A percentile compares a stretch with the other conserved stretches of the same genome.
Evolutionary conservation across 129 eudicot genomes (phyloP).

Genomic region (Helianthus tuberosus): DNA sequence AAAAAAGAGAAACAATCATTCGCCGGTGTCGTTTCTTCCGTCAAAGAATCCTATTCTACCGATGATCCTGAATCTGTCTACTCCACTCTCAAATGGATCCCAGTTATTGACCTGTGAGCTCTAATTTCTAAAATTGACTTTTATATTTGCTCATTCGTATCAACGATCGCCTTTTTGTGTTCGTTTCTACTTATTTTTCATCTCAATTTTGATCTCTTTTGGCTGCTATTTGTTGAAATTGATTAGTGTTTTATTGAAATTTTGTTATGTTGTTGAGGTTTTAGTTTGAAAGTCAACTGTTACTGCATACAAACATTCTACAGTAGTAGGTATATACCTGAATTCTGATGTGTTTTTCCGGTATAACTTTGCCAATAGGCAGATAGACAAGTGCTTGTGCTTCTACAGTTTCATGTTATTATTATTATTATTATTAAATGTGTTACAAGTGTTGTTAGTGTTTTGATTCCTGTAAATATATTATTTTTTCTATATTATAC

Average conservation of each 20-base stretch:
- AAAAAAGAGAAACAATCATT: slow-evolving; percentile 77
- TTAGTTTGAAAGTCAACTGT: slow-evolving; percentile 17
- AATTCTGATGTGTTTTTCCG: slow-evolving; percentile 11
- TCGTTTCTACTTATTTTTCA: slow-evolving; percentile 3
- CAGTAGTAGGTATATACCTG: not conserved
- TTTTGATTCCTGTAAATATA: not conserved
- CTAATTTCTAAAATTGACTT: not conserved
- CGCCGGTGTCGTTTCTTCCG: slow-evolving; percentile 67
- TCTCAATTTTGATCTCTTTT: not conserved
- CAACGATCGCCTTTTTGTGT: slow-evolving; percentile 23
- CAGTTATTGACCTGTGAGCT: slow-evolving; percentile 62
- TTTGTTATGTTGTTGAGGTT: not conserved
- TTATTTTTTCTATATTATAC: slow-evolving; percentile 3
- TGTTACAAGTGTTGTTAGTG: slow-evolving; percentile 16
- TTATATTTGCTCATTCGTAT: not conserved
- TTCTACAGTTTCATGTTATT: not conserved
- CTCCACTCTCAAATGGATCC: slow-evolving; percentile 74
- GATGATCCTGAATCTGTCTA: slow-evolving; percentile 94
- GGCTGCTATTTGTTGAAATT: slow-evolving; percentile 10
- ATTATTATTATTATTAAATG: not conserved
- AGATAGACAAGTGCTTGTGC: not conserved
- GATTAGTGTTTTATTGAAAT: not conserved
- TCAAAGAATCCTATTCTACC: slow-evolving; percentile 50
- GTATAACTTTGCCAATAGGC: not conserved
- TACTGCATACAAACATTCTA: not conserved